Conservation (phyloP, 768 basidiomycete species). For the Rubroboletus satanas region DNA sequence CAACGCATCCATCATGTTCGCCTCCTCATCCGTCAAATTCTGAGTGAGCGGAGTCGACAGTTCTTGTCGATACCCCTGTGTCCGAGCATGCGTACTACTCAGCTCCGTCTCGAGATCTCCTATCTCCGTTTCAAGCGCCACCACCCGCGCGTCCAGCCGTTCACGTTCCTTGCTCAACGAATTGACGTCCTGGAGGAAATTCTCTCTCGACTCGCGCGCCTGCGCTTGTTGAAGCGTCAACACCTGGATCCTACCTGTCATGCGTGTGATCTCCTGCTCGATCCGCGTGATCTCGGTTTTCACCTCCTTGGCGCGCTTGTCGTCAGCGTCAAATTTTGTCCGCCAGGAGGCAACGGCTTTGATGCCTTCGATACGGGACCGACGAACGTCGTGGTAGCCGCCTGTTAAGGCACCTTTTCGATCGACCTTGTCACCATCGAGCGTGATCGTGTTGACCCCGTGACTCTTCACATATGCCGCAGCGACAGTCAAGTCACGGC, state of each 20-base stretch:
- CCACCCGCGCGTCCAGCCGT: constrained; percentile 54
- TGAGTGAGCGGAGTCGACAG: constrained; percentile 70
- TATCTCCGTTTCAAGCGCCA: constrained; percentile 60
- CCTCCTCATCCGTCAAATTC: constrained; percentile 71
- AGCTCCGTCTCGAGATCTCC: constrained; percentile 74
- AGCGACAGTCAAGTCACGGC: constrained; percentile 86
- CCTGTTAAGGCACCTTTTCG: constrained; percentile 94
- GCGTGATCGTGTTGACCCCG: constrained; percentile 93
- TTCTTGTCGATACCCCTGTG: constrained; percentile 65
- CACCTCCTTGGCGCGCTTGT: constrained; percentile 64
- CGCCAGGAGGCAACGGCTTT: constrained; percentile 74
- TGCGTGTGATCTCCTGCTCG: constrained; percentile 83
- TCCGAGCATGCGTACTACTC: constrained; percentile 54
- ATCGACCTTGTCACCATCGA: constrained; percentile 97
- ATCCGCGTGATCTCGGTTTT: constrained; percentile 62
- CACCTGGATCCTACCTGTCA: constrained; percentile 71
- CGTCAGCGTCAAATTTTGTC: constrained; percentile 62
- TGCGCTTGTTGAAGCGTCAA: constrained; percentile 66
- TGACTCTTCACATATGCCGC: constrained; percentile 94
- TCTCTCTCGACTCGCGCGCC: constrained; percentile 63
- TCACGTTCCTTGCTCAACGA: constrained; percentile 67
- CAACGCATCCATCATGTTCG: constrained; percentile 57
- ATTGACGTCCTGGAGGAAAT: constrained; percentile 58
- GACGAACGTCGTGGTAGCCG: constrained; percentile 89
- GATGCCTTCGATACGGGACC: constrained; percentile 87